Evolutionary conservation across 163 green algal species (phyloP).

Genomic region (Coccomyxa subellipsoidea): DNA sequence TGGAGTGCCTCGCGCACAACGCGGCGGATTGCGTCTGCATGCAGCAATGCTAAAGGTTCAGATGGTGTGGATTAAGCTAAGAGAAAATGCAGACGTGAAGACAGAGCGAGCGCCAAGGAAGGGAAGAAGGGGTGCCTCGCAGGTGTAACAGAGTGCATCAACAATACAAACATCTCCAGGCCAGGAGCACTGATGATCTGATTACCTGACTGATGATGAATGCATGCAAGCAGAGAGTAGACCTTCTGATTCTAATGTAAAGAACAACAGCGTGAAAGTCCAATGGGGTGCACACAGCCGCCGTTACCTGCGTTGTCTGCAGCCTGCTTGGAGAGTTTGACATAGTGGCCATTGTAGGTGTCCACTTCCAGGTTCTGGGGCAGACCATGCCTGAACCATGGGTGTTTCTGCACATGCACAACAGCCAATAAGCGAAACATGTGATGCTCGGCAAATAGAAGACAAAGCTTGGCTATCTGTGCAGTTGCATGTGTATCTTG

Average conservation of each 20-base stretch:
- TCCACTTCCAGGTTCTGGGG: constrained; percentile 13
- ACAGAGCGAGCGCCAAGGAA: too few relatives aligned
- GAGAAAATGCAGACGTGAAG: too few relatives aligned
- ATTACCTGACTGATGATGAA: too few relatives aligned
- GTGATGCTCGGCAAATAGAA: neutral
- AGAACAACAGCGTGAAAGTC: too few relatives aligned
- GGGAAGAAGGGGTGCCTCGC: too few relatives aligned
- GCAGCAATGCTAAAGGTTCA: neutral
- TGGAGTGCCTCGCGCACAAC: neutral
- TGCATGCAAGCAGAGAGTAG: too few relatives aligned
- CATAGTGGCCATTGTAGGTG: constrained; percentile 12
- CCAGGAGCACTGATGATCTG: too few relatives aligned
- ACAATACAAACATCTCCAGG: too few relatives aligned
- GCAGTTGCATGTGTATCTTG: neutral
- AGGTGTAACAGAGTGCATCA: too few relatives aligned
- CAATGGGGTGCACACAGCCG: too few relatives aligned
- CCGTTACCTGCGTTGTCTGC: neutral
- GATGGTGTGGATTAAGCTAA: too few relatives aligned
- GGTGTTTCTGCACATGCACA: constrained; percentile 45
- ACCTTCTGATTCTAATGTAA: too few relatives aligned
- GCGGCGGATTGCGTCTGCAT: neutral
- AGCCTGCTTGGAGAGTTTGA: neutral
- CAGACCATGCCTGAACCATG: constrained; percentile 54
- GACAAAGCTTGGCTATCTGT: neutral
- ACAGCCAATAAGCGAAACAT: neutral